Evolutionary conservation across 345 rosid genomes (phyloP).

Genomic region (Eutrema yunnanense): DNA sequence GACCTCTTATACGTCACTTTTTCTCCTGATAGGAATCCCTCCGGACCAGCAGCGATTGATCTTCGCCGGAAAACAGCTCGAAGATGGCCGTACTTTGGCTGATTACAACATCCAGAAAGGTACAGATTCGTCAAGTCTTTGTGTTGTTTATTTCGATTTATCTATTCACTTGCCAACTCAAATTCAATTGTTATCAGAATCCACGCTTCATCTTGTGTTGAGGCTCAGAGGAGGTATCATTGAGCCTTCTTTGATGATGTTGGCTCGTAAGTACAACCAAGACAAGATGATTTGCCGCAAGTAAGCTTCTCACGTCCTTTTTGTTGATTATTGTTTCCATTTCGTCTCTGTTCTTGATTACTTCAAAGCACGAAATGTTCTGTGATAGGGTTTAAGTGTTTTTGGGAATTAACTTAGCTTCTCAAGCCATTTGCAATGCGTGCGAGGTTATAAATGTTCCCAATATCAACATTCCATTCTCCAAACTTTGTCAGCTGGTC

Average conservation of each 20-base stretch:
- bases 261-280: slow-evolving; percentile 86
- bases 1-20: neutral
- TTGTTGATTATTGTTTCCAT: neutral
- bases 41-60: slow-evolving; percentile 91
- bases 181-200: slow-evolving; percentile 33
- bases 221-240: slow-evolving; percentile 91
- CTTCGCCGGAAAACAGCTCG: slow-evolving; percentile 92
- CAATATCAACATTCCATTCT: slow-evolving; percentile 33
- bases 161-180: neutral
- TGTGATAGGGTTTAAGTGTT: neutral
- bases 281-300: slow-evolving; percentile 93
- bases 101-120: slow-evolving; percentile 94
- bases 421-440: slow-evolving; percentile 27
- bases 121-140: neutral
- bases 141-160: neutral
- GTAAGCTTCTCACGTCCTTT: slow-evolving; percentile 33
- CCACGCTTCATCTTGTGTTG: slow-evolving; percentile 79
- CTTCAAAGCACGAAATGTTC: neutral
- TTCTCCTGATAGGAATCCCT: slow-evolving; percentile 48
- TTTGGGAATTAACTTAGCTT: slow-evolving; percentile 44
- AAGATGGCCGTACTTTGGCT: slow-evolving; percentile 88
- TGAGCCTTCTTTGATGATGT: slow-evolving; percentile 89
- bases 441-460: slow-evolving; percentile 42
- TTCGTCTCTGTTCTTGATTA: neutral
- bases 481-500: slow-evolving; percentile 44